phyloP scores from a whole-genome alignment of 768 basidiomycete species.

The Russula sp. region DNA sequence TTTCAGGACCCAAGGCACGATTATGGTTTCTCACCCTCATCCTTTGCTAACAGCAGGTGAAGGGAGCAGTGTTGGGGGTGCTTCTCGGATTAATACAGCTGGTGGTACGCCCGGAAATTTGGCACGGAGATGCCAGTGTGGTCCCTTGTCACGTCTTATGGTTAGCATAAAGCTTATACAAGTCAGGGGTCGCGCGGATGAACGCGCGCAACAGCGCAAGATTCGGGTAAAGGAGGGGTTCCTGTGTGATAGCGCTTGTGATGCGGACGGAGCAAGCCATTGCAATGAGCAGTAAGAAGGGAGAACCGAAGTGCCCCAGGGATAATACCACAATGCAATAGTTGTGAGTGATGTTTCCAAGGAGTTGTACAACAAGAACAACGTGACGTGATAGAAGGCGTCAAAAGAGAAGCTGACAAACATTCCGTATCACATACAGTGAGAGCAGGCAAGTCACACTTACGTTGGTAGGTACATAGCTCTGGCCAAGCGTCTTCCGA shows the following conservation, averaged over 20 bases:
- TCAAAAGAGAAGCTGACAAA: slow-evolving; percentile 68
- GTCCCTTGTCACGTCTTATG: background rate
- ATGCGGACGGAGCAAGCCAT: slow-evolving; percentile 79
- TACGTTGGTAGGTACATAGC: slow-evolving; percentile 61
- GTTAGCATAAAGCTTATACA: background rate
- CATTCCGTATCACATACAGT: slow-evolving; percentile 1
- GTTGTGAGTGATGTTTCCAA: slow-evolving; percentile 84
- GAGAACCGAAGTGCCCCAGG: slow-evolving; percentile 48
- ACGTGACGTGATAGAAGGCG: too few relatives aligned
- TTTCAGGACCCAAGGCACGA: slow-evolving; percentile 48
- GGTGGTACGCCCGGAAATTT: too few relatives aligned
- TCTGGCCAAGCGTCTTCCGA: slow-evolving; percentile 58
- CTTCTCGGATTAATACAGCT: background rate
- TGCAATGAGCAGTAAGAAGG: slow-evolving; percentile 62
- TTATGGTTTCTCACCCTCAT: background rate
- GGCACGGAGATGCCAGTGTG: too few relatives aligned
- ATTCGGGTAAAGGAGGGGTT: slow-evolving; percentile 54
- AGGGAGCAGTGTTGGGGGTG: background rate
- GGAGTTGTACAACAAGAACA: too few relatives aligned
- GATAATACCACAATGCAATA: slow-evolving; percentile 73
- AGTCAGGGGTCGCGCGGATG: slow-evolving; percentile 27
- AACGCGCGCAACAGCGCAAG: slow-evolving; percentile 36
- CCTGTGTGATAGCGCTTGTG: slow-evolving; percentile 86
- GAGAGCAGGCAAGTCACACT: slow-evolving; percentile 35
- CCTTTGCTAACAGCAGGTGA: background rate